Percentiles rank a stretch among this genome's conserved stretches.
Conservation (phyloP, 768 basidiomycete species). For the Pisolithus orientalis region DNA sequence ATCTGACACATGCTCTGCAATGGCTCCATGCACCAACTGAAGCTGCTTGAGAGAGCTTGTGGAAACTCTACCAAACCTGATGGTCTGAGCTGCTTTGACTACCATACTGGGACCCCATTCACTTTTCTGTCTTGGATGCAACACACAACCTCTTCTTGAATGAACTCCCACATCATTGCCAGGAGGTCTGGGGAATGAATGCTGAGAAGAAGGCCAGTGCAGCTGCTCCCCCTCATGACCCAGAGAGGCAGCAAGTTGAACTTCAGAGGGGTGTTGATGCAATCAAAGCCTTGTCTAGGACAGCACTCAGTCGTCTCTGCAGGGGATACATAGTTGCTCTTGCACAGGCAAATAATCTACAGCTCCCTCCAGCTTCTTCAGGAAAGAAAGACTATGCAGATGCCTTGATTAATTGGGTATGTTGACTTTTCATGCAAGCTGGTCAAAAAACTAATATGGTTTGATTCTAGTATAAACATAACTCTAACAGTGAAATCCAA, state of each 20-base stretch:
- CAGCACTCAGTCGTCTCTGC: background rate
- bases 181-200: slow-evolving; percentile 15
- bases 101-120: slow-evolving; percentile 30
- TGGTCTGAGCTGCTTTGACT: slow-evolving; percentile 27
- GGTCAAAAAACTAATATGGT: no score
- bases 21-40: slow-evolving; percentile 14
- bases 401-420: no score
- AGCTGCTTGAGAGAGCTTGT: slow-evolving; percentile 2
- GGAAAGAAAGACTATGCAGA: no score
- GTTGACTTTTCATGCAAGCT: no score
- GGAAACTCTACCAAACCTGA: slow-evolving; percentile 16
- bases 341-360: background rate
- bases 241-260: background rate
- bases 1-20: slow-evolving; percentile 8
- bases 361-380: no score
- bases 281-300: background rate
- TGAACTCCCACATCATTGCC: background rate
- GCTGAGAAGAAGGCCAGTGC: background rate
- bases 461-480: no score
- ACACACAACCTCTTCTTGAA: slow-evolving; percentile 33
- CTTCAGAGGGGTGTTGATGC: background rate
- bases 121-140: slow-evolving; percentile 25
- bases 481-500: background rate
- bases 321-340: background rate
- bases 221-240: background rate